Evolutionary conservation across 495 filamentous ascomycete species (phyloP).

Genomic region (Hyaloscypha bicolor): DNA sequence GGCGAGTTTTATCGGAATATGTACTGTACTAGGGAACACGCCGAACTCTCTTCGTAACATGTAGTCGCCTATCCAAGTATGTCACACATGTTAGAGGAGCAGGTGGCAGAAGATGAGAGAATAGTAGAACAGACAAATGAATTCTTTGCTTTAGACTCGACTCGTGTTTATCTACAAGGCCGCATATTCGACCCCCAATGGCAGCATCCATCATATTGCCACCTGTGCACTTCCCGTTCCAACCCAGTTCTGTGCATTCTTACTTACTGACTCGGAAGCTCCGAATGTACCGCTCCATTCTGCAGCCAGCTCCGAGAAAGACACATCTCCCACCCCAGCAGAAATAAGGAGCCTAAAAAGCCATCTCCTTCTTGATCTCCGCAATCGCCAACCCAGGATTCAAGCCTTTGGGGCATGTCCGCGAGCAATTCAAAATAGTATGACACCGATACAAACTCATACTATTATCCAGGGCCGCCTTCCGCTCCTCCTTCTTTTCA

Average conservation of each 20-base stretch:
- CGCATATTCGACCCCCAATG: neutral
- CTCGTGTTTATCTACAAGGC: neutral
- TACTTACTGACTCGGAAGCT: neutral
- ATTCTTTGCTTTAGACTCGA: neutral
- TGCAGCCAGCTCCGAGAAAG: neutral
- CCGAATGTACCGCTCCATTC: neutral
- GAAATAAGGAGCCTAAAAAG: constrained; percentile 48
- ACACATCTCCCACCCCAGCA: neutral
- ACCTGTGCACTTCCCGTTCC: neutral
- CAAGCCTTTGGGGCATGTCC: constrained; percentile 96
- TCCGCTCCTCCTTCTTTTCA: constrained; percentile 82
- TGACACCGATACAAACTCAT: constrained; percentile 99
- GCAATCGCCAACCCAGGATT: constrained; percentile 95
- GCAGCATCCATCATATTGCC: neutral
- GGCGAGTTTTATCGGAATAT: too few relatives aligned
- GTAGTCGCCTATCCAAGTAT: too few relatives aligned
- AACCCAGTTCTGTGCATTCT: neutral
- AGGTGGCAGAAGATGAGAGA: neutral
- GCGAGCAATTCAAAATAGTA: constrained; percentile 97
- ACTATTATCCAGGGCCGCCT: constrained; percentile 90
- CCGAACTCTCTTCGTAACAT: too few relatives aligned
- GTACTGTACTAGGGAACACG: too few relatives aligned
- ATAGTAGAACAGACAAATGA: neutral
- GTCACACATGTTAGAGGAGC: too few relatives aligned
- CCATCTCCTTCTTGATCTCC: constrained; percentile 97